phyloP scores from a whole-genome alignment of 208 protist genomes.

The Wallacemonas collosoma region DNA sequence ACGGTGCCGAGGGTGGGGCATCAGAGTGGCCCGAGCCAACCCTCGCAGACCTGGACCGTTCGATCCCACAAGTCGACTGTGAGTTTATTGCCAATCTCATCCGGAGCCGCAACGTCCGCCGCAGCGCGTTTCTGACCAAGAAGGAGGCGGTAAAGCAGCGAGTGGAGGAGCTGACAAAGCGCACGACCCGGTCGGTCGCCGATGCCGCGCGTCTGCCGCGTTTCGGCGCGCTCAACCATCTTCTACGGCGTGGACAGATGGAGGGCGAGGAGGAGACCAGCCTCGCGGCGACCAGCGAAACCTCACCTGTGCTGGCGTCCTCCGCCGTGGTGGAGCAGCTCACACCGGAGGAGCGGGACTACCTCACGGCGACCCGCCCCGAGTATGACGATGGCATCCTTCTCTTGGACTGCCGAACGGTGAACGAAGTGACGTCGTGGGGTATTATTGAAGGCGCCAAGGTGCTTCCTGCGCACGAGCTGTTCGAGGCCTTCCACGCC shows the following conservation, averaged over 20 bases:
- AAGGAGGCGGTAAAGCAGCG: constrained; percentile 49
- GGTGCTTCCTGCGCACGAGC: constrained; percentile 79
- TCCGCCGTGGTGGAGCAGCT: constrained; percentile 46
- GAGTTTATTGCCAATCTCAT: constrained; percentile 78
- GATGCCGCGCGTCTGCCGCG: constrained; percentile 41
- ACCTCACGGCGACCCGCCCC: constrained; percentile 49
- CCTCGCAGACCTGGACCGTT: constrained; percentile 69
- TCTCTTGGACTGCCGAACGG: constrained; percentile 79
- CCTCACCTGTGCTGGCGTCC: constrained; percentile 41
- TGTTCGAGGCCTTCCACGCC: constrained; percentile 83
- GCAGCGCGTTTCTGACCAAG: constrained; percentile 48
- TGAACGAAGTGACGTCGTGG: constrained; percentile 86
- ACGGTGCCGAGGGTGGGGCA: constrained; percentile 15
- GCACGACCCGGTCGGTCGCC: constrained; percentile 30
- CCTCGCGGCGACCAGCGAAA: constrained; percentile 33
- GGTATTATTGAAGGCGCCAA: constrained; percentile 85
- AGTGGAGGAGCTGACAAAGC: constrained; percentile 50
- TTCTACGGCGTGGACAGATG: constrained; percentile 1
- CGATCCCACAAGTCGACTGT: constrained; percentile 82
- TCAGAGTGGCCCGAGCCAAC: constrained; percentile 61
- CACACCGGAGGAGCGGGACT: constrained; percentile 48
- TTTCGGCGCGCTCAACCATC: constrained; percentile 32
- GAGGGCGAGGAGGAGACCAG: constrained; percentile 27
- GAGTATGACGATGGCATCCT: constrained; percentile 84
- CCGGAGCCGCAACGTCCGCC: constrained; percentile 46